Evolutionary conservation across 306 rosid species (phyloP).

Genomic region (Lathyrus oleraceus): DNA sequence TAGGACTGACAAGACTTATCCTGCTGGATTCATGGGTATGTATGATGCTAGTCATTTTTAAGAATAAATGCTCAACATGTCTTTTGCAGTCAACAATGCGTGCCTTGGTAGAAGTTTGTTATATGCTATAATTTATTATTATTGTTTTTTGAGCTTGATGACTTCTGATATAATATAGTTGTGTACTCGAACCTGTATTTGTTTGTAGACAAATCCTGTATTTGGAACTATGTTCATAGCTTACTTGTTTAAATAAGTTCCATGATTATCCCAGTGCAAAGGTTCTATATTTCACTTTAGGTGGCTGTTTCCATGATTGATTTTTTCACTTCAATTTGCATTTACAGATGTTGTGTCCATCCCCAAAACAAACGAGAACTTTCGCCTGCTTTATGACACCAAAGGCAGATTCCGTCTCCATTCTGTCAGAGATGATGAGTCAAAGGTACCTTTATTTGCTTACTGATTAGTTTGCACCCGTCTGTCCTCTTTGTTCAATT

Average conservation of each 20-base stretch:
- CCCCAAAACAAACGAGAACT: conserved; percentile 70
- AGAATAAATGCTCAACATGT: background rate
- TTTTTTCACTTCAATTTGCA: background rate
- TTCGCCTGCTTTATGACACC: conserved; percentile 58
- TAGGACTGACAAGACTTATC: conserved; percentile 11
- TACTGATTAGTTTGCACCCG: background rate
- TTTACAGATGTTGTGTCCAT: conserved; percentile 68
- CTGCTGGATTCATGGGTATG: conserved; percentile 83
- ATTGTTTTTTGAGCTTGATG: background rate
- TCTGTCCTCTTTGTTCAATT: background rate
- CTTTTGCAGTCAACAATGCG: too few relatives aligned
- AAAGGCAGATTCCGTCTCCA: conserved; percentile 59
- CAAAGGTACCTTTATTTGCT: conserved; percentile 53
- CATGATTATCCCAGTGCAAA: background rate
- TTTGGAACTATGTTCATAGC: background rate
- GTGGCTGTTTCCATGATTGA: background rate
- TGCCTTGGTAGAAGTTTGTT: background rate
- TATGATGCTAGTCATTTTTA: background rate
- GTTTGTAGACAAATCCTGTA: background rate
- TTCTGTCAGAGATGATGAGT: conserved; percentile 77
- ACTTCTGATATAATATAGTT: background rate
- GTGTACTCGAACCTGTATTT: background rate
- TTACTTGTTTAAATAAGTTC: background rate
- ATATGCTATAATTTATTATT: background rate
- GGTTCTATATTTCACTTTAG: background rate